Evolutionary conservation across 2,329 filamentous ascomycete genomes (phyloP).

Genomic region (Ophiosphaerella narmari): DNA sequence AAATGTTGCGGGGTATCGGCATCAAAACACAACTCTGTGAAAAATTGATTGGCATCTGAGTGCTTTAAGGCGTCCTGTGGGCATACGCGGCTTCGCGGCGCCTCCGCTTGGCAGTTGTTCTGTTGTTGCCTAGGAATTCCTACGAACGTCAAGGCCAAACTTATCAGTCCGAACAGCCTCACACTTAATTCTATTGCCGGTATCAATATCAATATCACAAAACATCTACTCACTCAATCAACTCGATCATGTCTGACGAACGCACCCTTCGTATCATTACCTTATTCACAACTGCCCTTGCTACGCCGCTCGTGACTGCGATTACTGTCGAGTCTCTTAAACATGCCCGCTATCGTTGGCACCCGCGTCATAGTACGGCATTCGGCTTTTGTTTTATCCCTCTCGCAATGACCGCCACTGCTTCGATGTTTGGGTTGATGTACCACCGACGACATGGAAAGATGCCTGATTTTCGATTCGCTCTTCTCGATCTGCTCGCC

Average conservation of each 20-base stretch:
- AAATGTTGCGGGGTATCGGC: no score
- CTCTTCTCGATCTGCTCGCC: slow-evolving; percentile 10
- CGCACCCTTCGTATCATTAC: slow-evolving; percentile 12
- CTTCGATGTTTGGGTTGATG: slow-evolving; percentile 5
- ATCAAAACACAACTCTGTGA: no score
- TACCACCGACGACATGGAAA: slow-evolving; percentile 6
- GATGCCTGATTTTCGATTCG: slow-evolving; percentile 2
- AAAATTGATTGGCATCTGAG: background rate
- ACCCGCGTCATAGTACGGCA: slow-evolving; percentile 2
- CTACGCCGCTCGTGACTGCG: slow-evolving; percentile 18
- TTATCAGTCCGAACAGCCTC: background rate
- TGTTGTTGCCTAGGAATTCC: slow-evolving; percentile 19
- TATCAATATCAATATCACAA: background rate
- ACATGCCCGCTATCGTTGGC: background rate
- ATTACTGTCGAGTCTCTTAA: slow-evolving; percentile 11
- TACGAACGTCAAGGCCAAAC: background rate
- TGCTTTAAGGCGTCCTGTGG: slow-evolving; percentile 2
- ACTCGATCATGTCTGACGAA: slow-evolving; percentile 8
- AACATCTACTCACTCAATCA: background rate
- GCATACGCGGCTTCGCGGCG: slow-evolving; percentile 10
- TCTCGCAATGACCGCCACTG: slow-evolving; percentile 11
- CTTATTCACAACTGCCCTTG: slow-evolving; percentile 11
- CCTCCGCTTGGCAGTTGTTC: background rate
- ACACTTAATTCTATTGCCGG: background rate
- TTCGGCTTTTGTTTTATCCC: slow-evolving; percentile 24